phyloP scores from a whole-genome alignment of 2,329 filamentous ascomycete species.

The Scedosporium dehoogii region DNA sequence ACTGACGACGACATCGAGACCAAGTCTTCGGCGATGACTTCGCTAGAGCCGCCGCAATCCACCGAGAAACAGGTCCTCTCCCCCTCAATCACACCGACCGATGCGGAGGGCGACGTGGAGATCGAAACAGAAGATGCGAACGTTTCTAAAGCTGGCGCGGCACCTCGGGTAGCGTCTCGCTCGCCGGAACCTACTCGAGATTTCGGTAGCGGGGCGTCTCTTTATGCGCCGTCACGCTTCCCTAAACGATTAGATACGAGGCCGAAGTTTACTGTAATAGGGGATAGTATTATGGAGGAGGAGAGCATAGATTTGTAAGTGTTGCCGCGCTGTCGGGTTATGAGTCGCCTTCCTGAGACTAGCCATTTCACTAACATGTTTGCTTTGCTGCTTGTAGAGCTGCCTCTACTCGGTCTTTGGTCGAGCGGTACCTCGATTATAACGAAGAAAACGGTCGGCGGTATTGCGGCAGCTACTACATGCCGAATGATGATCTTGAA shows the following conservation, averaged over 20 bases:
- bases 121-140: background rate
- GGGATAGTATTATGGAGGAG: slow-evolving; percentile 5
- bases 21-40: background rate
- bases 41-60: background rate
- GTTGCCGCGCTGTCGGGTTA: background rate
- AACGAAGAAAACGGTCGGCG: slow-evolving; percentile 52
- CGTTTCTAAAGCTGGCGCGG: background rate
- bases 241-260: background rate
- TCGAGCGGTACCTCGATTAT: slow-evolving; percentile 42
- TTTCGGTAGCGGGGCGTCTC: background rate
- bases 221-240: slow-evolving; percentile 1
- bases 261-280: slow-evolving; percentile 1
- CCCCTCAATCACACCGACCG: background rate
- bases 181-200: background rate
- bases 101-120: background rate
- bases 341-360: background rate
- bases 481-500: slow-evolving; percentile 58
- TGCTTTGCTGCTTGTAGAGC: slow-evolving; percentile 17
- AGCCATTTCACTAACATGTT: background rate
- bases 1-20: background rate
- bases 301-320: slow-evolving; percentile 11
- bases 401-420: slow-evolving; percentile 38
- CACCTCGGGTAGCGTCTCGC: background rate
- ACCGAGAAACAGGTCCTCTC: background rate
- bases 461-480: slow-evolving; percentile 52